phyloP scores from a whole-genome alignment of 2,329 filamentous ascomycete genomes.

The Zalaria sp. region DNA sequence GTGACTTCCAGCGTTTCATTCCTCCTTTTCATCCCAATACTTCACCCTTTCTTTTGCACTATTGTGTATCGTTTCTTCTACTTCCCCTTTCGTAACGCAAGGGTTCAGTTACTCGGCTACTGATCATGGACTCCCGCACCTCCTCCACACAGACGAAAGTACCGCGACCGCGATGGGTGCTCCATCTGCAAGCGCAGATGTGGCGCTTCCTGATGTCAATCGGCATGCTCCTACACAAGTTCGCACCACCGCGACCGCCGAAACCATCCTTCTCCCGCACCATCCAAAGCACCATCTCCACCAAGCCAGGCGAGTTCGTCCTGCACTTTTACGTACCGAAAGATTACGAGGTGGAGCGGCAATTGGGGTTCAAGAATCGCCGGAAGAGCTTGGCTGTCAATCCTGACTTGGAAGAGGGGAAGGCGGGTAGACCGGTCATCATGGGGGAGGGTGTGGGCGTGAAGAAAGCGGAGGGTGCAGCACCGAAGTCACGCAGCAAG shows the following conservation, averaged over 20 bases:
- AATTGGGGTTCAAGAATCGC: constrained; percentile 13
- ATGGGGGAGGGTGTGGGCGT: too few species aligned
- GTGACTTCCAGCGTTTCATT: too few species aligned
- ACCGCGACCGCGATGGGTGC: constrained; percentile 39
- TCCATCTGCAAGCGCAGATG: constrained; percentile 48
- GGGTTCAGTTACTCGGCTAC: too few species aligned
- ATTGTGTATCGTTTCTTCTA: too few species aligned
- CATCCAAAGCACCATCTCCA: constrained; percentile 36
- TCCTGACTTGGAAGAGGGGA: constrained; percentile 7
- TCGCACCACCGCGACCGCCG: constrained; percentile 46
- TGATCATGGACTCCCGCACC: too few species aligned
- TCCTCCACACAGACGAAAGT: constrained; percentile 2
- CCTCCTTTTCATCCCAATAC: too few species aligned
- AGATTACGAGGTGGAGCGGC: constrained; percentile 30
- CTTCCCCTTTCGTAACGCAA: too few species aligned
- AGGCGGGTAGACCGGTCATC: background rate
- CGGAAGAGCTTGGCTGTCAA: constrained; percentile 3
- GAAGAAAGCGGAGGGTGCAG: background rate
- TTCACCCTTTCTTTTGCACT: too few species aligned
- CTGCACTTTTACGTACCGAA: constrained; percentile 49
- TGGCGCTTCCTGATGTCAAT: constrained; percentile 56
- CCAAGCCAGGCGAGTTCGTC: constrained; percentile 30
- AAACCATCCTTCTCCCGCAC: constrained; percentile 44
- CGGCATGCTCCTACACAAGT: constrained; percentile 53
- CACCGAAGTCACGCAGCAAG: constrained; percentile 2